Percentiles rank a stretch among this genome's conserved stretches.
Evolutionary conservation across 1,284 basidiomycete genomes (phyloP).

Genomic region (Sanguinoderma infundibulare): DNA sequence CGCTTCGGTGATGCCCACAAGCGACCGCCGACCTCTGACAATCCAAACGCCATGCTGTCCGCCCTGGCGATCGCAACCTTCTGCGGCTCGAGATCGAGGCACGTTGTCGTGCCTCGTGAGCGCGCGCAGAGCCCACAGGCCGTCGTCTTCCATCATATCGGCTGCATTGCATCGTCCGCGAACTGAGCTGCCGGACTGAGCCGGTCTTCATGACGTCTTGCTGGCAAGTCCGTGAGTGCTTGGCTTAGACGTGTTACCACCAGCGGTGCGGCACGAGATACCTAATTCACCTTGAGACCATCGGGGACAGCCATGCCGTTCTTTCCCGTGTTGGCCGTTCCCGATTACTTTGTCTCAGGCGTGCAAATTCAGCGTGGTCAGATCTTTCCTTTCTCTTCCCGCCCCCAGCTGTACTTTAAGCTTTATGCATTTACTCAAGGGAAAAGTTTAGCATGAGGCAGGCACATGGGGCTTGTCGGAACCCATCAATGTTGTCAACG

Average conservation of each 20-base stretch:
- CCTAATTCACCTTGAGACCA: neutral
- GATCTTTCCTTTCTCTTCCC: neutral
- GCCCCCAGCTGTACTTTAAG: too few relatives aligned
- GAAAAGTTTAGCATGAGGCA: too few relatives aligned
- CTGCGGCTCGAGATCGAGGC: neutral
- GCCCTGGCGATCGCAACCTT: neutral
- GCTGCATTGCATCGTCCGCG: neutral
- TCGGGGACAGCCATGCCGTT: neutral
- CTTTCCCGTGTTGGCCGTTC: neutral
- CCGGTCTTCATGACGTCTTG: neutral
- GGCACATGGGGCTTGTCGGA: too few relatives aligned
- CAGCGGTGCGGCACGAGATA: neutral
- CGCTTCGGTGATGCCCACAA: neutral
- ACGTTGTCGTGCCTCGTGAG: neutral
- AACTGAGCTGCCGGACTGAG: neutral
- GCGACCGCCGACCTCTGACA: neutral
- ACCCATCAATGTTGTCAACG: too few relatives aligned
- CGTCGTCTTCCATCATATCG: neutral
- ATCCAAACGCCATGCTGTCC: neutral
- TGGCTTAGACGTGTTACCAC: neutral
- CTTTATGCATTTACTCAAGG: too few relatives aligned
- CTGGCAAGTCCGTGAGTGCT: neutral
- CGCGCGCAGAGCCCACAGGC: neutral
- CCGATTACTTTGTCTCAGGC: neutral
- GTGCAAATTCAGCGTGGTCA: neutral